Conservation (phyloP, 768 basidiomycete species). For the Suillus lakei region DNA sequence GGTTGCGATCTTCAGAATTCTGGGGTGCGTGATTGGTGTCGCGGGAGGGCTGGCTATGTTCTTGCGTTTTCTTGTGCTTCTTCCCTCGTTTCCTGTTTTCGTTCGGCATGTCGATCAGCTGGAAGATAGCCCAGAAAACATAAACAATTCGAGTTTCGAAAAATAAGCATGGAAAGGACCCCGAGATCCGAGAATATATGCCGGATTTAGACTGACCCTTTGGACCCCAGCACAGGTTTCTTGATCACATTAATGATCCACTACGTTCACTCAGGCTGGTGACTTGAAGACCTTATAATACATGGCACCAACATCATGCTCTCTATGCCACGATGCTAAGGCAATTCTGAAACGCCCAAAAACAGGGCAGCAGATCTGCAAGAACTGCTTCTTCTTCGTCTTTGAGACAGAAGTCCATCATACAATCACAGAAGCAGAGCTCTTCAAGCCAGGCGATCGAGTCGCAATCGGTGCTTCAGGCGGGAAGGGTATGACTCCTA, state of each 20-base stretch:
- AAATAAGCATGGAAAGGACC: constrained; percentile 5
- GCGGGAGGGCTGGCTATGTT: constrained; percentile 18
- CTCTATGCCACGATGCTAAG: constrained; percentile 71
- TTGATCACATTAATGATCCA: constrained; percentile 2
- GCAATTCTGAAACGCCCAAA: constrained; percentile 95
- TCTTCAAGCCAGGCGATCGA: constrained; percentile 89
- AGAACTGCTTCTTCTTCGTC: constrained; percentile 93
- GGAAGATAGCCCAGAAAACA: background rate
- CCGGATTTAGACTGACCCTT: background rate
- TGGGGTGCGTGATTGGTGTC: constrained; percentile 4
- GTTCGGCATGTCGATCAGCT: constrained; percentile 62
- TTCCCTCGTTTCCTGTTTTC: constrained; percentile 80
- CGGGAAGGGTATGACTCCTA: constrained; percentile 77
- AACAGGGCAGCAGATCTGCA: constrained; percentile 97
- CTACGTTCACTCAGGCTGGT: background rate
- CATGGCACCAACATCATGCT: constrained; percentile 86
- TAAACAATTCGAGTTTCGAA: background rate
- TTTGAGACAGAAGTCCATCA: constrained; percentile 99
- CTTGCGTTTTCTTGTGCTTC: constrained; percentile 62
- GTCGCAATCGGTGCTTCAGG: constrained; percentile 99
- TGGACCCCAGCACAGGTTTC: background rate
- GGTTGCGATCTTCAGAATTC: constrained; percentile 33
- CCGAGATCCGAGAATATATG: background rate
- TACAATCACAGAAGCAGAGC: constrained; percentile 80
- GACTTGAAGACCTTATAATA: background rate